Percentiles rank a stretch among this genome's conserved stretches.
Evolutionary conservation across 2,329 filamentous ascomycete genomes (phyloP).

Genomic region (Pyrenophora graminea): DNA sequence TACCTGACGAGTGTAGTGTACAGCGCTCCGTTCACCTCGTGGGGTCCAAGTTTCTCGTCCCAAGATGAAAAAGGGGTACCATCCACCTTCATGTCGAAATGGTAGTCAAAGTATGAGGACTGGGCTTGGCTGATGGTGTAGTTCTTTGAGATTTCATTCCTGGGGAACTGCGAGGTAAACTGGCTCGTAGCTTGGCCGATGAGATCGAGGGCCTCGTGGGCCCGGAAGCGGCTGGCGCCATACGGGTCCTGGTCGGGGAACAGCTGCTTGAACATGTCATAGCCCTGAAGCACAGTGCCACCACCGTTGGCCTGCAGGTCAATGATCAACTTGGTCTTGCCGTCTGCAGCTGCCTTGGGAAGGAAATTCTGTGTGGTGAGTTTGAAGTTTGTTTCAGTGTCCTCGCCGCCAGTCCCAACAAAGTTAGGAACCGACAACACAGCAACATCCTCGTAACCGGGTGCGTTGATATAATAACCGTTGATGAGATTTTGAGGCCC

Average conservation of each 20-base stretch:
- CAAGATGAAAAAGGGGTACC: constrained; percentile 55
- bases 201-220: constrained; percentile 51
- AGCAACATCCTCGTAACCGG: constrained; percentile 52
- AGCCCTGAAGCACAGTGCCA: constrained; percentile 62
- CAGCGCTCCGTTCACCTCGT: constrained; percentile 47
- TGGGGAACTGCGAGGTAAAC: constrained; percentile 38
- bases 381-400: constrained; percentile 43
- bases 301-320: constrained; percentile 65
- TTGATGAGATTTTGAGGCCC: constrained; percentile 49
- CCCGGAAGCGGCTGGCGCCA: constrained; percentile 58
- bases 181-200: constrained; percentile 50
- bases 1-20: constrained; percentile 41
- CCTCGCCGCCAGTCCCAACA: constrained; percentile 24
- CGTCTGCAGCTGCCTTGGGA: constrained; percentile 50
- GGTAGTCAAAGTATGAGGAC: constrained; percentile 53
- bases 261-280: constrained; percentile 64
- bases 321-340: constrained; percentile 64
- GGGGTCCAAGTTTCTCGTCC: constrained; percentile 49
- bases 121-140: constrained; percentile 48
- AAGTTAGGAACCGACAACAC: constrained; percentile 52
- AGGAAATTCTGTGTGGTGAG: constrained; percentile 49
- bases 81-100: constrained; percentile 53
- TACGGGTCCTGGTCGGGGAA: constrained; percentile 57
- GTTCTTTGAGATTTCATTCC: constrained; percentile 30
- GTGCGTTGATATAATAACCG: constrained; percentile 51